Percentiles rank a stretch among this genome's conserved stretches.
Conservation (phyloP, 805 yeast genomes). For the Ogataea degrootiae region DNA sequence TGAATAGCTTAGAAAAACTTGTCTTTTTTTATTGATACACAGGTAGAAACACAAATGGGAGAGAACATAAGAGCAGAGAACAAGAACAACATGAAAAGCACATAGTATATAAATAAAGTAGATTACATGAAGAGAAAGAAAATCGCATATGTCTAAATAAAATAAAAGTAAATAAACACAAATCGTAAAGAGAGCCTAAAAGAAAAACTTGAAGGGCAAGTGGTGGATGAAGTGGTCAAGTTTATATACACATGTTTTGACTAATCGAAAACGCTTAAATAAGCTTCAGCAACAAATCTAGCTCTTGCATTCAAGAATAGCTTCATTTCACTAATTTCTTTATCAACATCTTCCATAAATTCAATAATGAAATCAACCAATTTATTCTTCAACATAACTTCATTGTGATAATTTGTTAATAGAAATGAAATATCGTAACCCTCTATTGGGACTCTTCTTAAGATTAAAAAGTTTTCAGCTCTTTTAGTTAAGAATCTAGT, state of each 20-base stretch:
- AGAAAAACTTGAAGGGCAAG: background rate
- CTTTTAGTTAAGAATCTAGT: conserved; percentile 90
- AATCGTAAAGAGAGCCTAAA: too few species aligned
- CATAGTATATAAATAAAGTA: too few species aligned
- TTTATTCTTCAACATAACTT: conserved; percentile 91
- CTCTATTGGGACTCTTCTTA: conserved; percentile 84
- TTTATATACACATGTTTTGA: background rate
- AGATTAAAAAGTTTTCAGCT: conserved; percentile 89
- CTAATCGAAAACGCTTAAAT: conserved; percentile 81
- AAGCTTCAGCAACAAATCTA: conserved; percentile 95
- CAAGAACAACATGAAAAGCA: too few species aligned
- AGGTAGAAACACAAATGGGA: too few species aligned
- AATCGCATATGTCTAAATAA: too few species aligned
- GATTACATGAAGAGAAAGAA: too few species aligned
- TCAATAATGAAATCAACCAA: conserved; percentile 95
- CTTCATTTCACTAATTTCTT: conserved; percentile 98
- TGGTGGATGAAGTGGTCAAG: background rate
- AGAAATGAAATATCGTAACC: conserved; percentile 93
- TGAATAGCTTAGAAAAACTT: too few species aligned
- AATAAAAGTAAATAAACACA: too few species aligned
- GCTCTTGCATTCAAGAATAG: conserved; percentile 95
- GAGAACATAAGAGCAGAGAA: too few species aligned
- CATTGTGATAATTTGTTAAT: conserved; percentile 91
- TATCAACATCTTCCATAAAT: conserved; percentile 98
- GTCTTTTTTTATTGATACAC: too few species aligned